A percentile compares a stretch with the other conserved stretches of the same genome.
Conservation (phyloP, 768 basidiomycete genomes). For the Mycena filopes region DNA sequence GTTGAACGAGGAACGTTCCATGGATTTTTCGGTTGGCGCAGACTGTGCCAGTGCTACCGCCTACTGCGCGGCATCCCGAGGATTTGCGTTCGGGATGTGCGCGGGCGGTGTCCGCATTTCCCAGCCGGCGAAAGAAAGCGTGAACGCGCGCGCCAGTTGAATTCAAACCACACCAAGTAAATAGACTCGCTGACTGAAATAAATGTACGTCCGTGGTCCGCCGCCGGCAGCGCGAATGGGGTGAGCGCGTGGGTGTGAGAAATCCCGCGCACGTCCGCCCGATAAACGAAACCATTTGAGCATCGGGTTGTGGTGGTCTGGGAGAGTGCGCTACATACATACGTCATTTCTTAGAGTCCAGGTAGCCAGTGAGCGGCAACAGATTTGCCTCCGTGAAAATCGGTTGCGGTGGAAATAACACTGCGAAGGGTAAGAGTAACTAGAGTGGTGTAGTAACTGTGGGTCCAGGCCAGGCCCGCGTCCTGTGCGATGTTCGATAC, state of each 20-base stretch:
- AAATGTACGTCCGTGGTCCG: background rate
- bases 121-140: background rate
- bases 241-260: background rate
- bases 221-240: background rate
- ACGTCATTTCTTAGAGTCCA: background rate
- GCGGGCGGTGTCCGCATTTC: background rate
- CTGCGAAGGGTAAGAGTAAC: no score
- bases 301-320: background rate
- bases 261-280: background rate
- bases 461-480: no score
- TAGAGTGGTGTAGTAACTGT: no score
- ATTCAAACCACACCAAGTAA: background rate
- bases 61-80: background rate
- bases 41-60: no score
- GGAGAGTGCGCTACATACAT: background rate
- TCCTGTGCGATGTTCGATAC: no score
- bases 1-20: background rate
- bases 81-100: background rate
- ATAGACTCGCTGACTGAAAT: background rate
- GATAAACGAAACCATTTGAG: background rate
- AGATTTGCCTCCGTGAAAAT: background rate
- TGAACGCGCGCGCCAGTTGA: no score
- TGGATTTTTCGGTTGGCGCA: background rate
- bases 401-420: no score
- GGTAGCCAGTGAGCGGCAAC: background rate